Conservation (phyloP, 257 asterid species). For the Solanum chmielewskii region DNA sequence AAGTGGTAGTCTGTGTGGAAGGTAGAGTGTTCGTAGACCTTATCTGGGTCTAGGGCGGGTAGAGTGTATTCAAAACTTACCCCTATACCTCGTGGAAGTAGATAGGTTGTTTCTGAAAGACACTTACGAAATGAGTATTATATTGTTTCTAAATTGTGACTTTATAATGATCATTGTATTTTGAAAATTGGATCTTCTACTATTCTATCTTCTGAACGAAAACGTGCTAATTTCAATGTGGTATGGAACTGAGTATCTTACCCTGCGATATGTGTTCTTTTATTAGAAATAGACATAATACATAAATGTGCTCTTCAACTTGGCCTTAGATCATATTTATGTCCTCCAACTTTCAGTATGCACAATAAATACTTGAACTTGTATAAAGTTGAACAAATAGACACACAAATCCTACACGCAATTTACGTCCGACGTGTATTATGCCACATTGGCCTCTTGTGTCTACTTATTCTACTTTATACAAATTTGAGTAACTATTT, state of each 20-base stretch:
- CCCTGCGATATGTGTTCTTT: neutral
- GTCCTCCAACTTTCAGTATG: too few relatives aligned
- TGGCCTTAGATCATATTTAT: too few relatives aligned
- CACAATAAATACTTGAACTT: too few relatives aligned
- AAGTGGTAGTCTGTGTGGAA: neutral
- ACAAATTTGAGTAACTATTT: too few relatives aligned
- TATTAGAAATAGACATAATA: neutral
- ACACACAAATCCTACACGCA: too few relatives aligned
- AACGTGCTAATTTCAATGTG: neutral
- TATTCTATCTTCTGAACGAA: neutral
- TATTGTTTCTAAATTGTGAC: neutral
- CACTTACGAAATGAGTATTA: neutral
- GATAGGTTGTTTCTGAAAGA: neutral
- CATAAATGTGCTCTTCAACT: too few relatives aligned
- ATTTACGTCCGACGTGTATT: too few relatives aligned
- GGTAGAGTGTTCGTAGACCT: neutral
- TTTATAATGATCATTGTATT: neutral
- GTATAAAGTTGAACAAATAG: too few relatives aligned
- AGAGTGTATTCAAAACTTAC: neutral
- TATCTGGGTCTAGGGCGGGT: too few relatives aligned
- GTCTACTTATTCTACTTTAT: too few relatives aligned
- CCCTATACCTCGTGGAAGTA: neutral
- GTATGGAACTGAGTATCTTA: neutral
- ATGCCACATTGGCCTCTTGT: too few relatives aligned
- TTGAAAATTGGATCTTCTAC: neutral